Evolutionary conservation across 768 basidiomycete genomes (phyloP).

Genomic region (Naganishia friedmannii): DNA sequence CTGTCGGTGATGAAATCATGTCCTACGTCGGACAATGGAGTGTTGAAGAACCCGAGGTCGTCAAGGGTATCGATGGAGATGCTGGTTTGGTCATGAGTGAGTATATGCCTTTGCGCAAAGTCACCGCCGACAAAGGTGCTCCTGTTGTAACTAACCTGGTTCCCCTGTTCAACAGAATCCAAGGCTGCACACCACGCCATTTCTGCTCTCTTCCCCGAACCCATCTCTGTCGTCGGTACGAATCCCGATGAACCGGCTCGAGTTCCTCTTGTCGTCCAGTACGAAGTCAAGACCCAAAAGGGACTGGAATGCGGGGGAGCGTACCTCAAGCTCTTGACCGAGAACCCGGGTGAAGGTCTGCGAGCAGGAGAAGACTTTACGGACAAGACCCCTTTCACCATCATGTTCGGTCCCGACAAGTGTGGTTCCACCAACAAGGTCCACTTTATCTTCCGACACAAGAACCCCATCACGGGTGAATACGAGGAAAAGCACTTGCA

Average conservation of each 20-base stretch:
- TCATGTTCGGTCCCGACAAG: constrained; percentile 95
- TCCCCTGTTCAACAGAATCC: constrained; percentile 57
- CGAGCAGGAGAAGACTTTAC: constrained; percentile 52
- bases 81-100: constrained; percentile 70
- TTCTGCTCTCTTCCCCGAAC: constrained; percentile 77
- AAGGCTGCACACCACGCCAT: constrained; percentile 99
- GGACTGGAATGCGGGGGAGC: constrained; percentile 99
- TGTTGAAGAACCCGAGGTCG: constrained; percentile 76
- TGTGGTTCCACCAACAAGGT: constrained; percentile 57
- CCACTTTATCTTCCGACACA: constrained; percentile 99
- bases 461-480: constrained; percentile 86
- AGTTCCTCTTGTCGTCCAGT: constrained; percentile 82
- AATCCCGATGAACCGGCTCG: constrained; percentile 15
- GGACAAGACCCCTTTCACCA: constrained; percentile 54
- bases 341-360: constrained; percentile 45
- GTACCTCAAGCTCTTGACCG: constrained; percentile 83
- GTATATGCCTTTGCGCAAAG: constrained; percentile 19
- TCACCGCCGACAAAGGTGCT: constrained; percentile 2
- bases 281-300: constrained; percentile 99
- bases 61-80: constrained; percentile 75
- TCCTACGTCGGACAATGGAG: constrained; percentile 97
- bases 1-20: constrained; percentile 91
- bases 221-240: constrained; percentile 68
- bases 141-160: not conserved
- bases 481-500: constrained; percentile 95